phyloP scores from a whole-genome alignment of 1,284 basidiomycete species.

The Malassezia yamatoensis region DNA sequence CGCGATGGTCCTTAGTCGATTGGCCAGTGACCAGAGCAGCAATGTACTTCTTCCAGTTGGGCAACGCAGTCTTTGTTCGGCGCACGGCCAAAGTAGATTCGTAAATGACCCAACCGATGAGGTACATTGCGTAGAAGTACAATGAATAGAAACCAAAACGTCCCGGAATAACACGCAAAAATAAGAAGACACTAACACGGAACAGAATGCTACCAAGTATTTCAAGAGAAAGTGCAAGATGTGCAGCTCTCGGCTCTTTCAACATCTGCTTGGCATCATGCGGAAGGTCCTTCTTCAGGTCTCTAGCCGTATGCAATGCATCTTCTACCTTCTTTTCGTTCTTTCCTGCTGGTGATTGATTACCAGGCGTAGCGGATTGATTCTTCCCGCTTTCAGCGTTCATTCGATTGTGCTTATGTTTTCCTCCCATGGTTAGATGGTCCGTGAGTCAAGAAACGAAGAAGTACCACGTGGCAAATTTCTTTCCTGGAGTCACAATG shows the following conservation, averaged over 20 bases:
- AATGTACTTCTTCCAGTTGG: background rate
- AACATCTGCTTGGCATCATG: background rate
- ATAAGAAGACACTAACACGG: slow-evolving; percentile 32
- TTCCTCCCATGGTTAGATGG: background rate
- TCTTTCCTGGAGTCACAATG: slow-evolving; percentile 19
- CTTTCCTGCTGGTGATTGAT: background rate
- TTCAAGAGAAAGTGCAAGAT: slow-evolving; percentile 16
- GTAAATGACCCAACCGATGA: slow-evolving; percentile 28
- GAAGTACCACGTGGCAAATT: too few relatives aligned
- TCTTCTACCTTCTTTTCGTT: background rate
- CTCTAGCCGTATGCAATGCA: background rate
- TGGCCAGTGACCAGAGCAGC: slow-evolving; percentile 23
- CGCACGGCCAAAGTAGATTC: slow-evolving; percentile 20
- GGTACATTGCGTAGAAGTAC: slow-evolving; percentile 12
- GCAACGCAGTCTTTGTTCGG: background rate
- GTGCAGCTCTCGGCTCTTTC: background rate
- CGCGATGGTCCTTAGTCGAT: slow-evolving; percentile 26
- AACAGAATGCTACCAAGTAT: slow-evolving; percentile 26
- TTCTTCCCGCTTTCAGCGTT: background rate
- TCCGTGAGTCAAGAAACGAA: background rate
- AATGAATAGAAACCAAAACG: slow-evolving; percentile 12
- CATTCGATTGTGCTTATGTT: background rate
- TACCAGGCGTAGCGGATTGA: background rate
- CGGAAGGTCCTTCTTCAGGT: background rate
- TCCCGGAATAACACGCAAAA: slow-evolving; percentile 38